Percentiles rank a stretch among this genome's conserved stretches.
Conservation (phyloP, 192 early-diverging fungal genomes). For the Diversispora eburnea region DNA sequence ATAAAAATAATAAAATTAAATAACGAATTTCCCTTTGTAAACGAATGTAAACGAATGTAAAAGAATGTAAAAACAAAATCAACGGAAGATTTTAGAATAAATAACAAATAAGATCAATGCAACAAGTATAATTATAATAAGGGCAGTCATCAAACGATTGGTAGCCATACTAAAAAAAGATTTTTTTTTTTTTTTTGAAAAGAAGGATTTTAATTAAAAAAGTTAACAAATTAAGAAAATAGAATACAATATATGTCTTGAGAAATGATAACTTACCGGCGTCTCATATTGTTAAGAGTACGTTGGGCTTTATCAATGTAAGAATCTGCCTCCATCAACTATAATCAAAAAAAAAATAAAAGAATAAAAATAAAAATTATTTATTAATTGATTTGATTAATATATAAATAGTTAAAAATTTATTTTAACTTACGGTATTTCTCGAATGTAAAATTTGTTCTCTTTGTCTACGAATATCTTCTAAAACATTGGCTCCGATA, state of each 20-base stretch:
- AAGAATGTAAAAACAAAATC: no score
- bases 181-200: neutral
- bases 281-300: conserved; percentile 70
- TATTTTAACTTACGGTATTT: conserved; percentile 62
- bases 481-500: conserved; percentile 80
- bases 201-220: conserved; percentile 2
- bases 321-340: conserved; percentile 74
- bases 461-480: conserved; percentile 78
- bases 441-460: conserved; percentile 86
- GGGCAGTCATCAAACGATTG: conserved; percentile 84
- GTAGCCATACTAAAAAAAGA: conserved; percentile 65
- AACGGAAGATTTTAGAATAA: conserved; percentile 66
- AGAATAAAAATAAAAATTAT: neutral
- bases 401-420: neutral
- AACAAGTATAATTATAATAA: conserved; percentile 78
- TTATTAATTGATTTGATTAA: neutral
- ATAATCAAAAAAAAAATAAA: conserved; percentile 2
- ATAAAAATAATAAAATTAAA: no score
- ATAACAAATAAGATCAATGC: conserved; percentile 82
- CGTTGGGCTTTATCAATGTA: conserved; percentile 64
- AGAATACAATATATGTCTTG: no score
- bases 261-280: conserved; percentile 46
- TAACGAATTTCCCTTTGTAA: no score
- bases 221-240: no score
- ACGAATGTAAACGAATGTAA: no score